phyloP scores from a whole-genome alignment of 129 eudicot genomes.

The Lactuca sativa region DNA sequence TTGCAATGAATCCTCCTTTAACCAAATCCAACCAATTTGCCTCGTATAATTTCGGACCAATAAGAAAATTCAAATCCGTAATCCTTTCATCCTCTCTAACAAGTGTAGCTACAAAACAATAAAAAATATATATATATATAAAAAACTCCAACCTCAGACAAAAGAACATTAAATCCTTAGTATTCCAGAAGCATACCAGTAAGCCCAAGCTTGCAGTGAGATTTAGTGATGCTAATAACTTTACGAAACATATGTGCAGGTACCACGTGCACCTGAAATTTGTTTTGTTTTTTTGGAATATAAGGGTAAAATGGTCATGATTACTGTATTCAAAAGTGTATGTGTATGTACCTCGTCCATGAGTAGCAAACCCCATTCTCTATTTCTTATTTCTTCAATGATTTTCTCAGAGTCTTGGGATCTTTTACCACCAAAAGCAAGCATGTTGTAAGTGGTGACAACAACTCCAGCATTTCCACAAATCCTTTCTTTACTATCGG shows the following conservation, averaged over 20 bases:
- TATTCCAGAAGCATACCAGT: slow-evolving; percentile 53
- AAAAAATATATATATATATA: too few species aligned
- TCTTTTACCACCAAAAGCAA: slow-evolving; percentile 97
- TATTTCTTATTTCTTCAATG: slow-evolving; percentile 89
- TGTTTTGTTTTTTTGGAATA: too few species aligned
- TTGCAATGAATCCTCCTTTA: slow-evolving; percentile 95
- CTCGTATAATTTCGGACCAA: slow-evolving; percentile 94
- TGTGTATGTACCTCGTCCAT: slow-evolving; percentile 71
- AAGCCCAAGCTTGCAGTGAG: slow-evolving; percentile 97
- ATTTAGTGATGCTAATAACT: slow-evolving; percentile 90
- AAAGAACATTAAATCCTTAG: too few species aligned
- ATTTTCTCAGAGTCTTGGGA: slow-evolving; percentile 99
- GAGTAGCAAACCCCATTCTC: slow-evolving; percentile 99
- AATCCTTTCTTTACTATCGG: slow-evolving; percentile 92
- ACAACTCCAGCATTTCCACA: slow-evolving; percentile 97
- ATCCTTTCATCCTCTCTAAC: slow-evolving; percentile 98
- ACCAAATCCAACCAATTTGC: slow-evolving; percentile 98
- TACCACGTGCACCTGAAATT: slow-evolving; percentile 88
- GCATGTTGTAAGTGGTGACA: slow-evolving; percentile 96
- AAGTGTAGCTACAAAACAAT: slow-evolving; percentile 70
- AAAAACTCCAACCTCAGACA: neutral
- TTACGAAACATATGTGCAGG: slow-evolving; percentile 98
- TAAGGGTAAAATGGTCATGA: neutral
- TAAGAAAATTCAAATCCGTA: slow-evolving; percentile 91
- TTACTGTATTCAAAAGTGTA: too few species aligned